Percentiles rank a stretch among this genome's conserved stretches.
Evolutionary conservation across 495 filamentous ascomycete genomes (phyloP).

Genomic region (Saxophila tyrrhenica): DNA sequence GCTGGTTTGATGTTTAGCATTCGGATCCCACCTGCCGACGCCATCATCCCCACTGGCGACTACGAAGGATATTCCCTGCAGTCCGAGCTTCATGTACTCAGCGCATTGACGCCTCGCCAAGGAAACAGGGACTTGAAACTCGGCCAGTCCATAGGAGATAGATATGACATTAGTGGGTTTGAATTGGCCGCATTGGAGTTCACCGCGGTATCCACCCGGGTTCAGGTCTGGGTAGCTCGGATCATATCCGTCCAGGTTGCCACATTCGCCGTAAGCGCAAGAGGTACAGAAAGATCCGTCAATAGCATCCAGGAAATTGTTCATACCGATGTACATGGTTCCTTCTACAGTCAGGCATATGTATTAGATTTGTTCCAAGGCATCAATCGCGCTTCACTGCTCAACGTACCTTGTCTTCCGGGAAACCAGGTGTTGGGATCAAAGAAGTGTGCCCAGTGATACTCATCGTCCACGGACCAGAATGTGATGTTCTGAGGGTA

Average conservation of each 20-base stretch:
- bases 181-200: constrained; percentile 13
- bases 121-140: constrained; percentile 4
- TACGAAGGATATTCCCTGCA: constrained; percentile 33
- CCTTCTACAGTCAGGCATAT: too few relatives aligned
- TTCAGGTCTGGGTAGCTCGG: constrained; percentile 28
- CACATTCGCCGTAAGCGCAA: constrained; percentile 25
- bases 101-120: constrained; percentile 12
- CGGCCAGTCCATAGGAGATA: constrained; percentile 8
- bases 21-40: constrained; percentile 28
- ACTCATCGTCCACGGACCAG: constrained; percentile 29
- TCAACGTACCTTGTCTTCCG: too few relatives aligned
- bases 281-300: constrained; percentile 33
- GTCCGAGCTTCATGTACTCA: constrained; percentile 36
- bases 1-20: not conserved
- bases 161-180: constrained; percentile 15
- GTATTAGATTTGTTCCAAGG: too few relatives aligned
- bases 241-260: constrained; percentile 25
- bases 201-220: constrained; percentile 26
- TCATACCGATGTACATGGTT: too few relatives aligned
- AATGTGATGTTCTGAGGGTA: constrained; percentile 33
- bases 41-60: constrained; percentile 34
- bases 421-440: too few relatives aligned
- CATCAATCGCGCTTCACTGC: too few relatives aligned
- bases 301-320: constrained; percentile 38
- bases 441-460: constrained; percentile 12